These are phyloP conservation scores for Kwoniella dejecticola DNA, from an alignment of 768 basidiomycete species.

Conservation along the genomic window DNA sequence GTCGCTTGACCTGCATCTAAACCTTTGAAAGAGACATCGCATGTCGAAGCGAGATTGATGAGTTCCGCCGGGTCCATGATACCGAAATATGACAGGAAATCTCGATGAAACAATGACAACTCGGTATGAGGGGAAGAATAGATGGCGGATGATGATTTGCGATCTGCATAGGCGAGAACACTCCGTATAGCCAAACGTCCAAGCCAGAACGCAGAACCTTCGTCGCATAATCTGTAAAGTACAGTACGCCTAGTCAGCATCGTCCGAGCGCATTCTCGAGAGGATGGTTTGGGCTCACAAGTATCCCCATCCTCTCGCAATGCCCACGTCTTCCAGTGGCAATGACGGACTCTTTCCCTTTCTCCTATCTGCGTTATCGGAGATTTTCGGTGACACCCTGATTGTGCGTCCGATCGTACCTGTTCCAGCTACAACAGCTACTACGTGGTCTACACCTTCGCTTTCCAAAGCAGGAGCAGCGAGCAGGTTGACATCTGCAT, in stretches of 20 bases:
- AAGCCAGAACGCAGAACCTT: conserved; percentile 51
- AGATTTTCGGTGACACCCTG: conserved; percentile 17
- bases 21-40: conserved; percentile 12
- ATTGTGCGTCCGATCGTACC: conserved; percentile 47
- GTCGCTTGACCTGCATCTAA: conserved; percentile 31
- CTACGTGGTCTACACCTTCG: conserved; percentile 33
- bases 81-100: conserved; percentile 43
- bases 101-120: conserved; percentile 31
- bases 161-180: conserved; percentile 38
- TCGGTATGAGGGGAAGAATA: conserved; percentile 21
- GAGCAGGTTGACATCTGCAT: conserved; percentile 50
- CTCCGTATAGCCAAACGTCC: conserved; percentile 44
- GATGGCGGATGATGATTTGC: conserved; percentile 22
- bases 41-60: conserved; percentile 38
- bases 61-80: conserved; percentile 37
- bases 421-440: conserved; percentile 51
- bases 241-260: conserved; percentile 1
- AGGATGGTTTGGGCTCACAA: conserved; percentile 49
- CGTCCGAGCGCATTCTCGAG: too few relatives aligned
- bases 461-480: conserved; percentile 41
- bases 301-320: conserved; percentile 49
- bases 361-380: background rate
- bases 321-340: conserved; percentile 37
- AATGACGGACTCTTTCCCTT: background rate
- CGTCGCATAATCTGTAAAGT: conserved; percentile 48